These are phyloP conservation scores for Saccharomyces kudriavzevii DNA, from an alignment of 805 yeast genomes.

Conservation along the genomic window DNA sequence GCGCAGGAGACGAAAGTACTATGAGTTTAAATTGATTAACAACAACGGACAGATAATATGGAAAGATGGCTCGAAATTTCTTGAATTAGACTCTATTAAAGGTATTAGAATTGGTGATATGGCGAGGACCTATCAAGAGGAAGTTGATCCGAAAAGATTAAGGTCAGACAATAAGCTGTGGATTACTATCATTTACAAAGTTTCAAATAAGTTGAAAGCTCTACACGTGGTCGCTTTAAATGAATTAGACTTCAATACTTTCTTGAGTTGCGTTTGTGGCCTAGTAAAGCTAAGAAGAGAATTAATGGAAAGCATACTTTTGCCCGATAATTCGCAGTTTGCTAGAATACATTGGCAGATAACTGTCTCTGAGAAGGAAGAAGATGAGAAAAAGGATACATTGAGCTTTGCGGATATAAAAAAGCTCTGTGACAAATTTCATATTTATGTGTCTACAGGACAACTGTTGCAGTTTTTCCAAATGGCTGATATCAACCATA, in stretches of 20 bases:
- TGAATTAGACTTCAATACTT: slow-evolving; percentile 42
- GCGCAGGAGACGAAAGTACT: slow-evolving; percentile 21
- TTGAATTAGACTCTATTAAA: slow-evolving; percentile 28
- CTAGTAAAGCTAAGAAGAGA: slow-evolving; percentile 52
- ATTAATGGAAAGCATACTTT: slow-evolving; percentile 53
- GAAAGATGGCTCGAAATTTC: slow-evolving; percentile 22
- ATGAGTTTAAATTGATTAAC: slow-evolving; percentile 17
- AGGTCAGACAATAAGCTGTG: slow-evolving; percentile 58
- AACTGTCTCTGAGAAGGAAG: slow-evolving; percentile 32
- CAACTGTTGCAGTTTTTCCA: slow-evolving; percentile 45
- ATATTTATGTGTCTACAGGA: slow-evolving; percentile 58
- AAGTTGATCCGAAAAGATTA: slow-evolving; percentile 38
- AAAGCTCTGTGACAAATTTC: slow-evolving; percentile 56
- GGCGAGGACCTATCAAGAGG: slow-evolving; percentile 76
- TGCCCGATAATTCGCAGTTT: slow-evolving; percentile 50
- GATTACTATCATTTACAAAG: slow-evolving; percentile 72
- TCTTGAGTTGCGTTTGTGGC: slow-evolving; percentile 47
- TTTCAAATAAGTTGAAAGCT: slow-evolving; percentile 60
- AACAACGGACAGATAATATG: slow-evolving; percentile 20
- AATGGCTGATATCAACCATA: slow-evolving; percentile 41
- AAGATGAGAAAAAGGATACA: slow-evolving; percentile 30
- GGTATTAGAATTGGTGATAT: slow-evolving; percentile 46
- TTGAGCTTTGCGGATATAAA: slow-evolving; percentile 61
- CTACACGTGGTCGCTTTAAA: slow-evolving; percentile 66
- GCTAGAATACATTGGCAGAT: slow-evolving; percentile 59